Conservation (phyloP, 108 stramenopile genomes). For the Stephanodiscus triporus region DNA sequence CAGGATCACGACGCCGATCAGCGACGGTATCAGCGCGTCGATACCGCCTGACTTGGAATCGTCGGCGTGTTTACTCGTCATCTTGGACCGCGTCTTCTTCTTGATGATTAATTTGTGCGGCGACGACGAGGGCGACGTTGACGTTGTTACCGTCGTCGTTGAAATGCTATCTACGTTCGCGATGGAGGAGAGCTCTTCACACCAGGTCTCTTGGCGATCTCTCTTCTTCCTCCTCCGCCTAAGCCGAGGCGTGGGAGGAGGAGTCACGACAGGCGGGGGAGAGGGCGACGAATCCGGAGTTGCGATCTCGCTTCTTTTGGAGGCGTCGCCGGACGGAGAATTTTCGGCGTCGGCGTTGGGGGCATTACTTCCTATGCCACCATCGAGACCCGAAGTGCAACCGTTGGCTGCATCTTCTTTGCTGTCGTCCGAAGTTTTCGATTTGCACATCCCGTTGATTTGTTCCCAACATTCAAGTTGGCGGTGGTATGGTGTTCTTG, state of each 20-base stretch:
- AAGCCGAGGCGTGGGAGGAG: neutral
- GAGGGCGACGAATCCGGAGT: neutral
- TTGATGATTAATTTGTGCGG: constrained; percentile 29
- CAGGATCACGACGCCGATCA: constrained; percentile 69
- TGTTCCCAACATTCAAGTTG: no score
- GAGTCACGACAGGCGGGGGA: neutral
- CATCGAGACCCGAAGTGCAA: neutral
- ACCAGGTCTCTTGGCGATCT: constrained; percentile 36
- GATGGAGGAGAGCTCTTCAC: constrained; percentile 1
- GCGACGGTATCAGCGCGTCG: constrained; percentile 77
- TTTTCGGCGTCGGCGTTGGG: neutral
- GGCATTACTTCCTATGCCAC: neutral
- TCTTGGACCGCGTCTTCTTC: constrained; percentile 50
- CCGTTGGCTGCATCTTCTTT: neutral
- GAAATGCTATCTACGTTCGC: neutral
- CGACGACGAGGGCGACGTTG: neutral
- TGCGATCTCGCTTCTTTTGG: neutral
- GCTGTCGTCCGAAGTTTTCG: neutral
- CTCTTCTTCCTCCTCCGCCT: constrained; percentile 19
- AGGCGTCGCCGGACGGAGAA: neutral
- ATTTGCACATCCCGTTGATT: neutral
- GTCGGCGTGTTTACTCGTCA: constrained; percentile 49
- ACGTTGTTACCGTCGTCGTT: neutral
- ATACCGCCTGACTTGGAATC: constrained; percentile 69
- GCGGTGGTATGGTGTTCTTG: neutral